A percentile compares a stretch with the other conserved stretches of the same genome.
Evolutionary conservation across 2,329 filamentous ascomycete species (phyloP).

Genomic region (Aspergillus jensenii): DNA sequence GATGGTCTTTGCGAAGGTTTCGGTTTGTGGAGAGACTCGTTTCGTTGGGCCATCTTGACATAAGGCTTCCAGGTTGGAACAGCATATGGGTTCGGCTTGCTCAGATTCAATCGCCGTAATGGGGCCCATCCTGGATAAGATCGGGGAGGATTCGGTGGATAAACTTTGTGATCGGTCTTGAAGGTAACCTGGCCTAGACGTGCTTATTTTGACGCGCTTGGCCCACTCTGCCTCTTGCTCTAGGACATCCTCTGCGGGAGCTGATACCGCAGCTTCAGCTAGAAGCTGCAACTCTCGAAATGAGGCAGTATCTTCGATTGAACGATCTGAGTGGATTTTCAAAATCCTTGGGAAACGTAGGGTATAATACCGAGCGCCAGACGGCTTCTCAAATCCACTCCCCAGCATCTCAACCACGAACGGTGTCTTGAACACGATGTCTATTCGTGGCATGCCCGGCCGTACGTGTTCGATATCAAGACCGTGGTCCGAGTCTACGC

Average conservation of each 20-base stretch:
- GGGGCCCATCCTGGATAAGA: slow-evolving; percentile 3
- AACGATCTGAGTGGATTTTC: slow-evolving; percentile 76
- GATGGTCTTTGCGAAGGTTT: slow-evolving; percentile 1
- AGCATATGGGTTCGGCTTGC: neutral
- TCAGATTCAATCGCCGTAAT: neutral
- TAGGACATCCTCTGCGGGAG: slow-evolving; percentile 54
- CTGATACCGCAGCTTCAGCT: slow-evolving; percentile 57
- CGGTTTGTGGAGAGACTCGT: neutral
- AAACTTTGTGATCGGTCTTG: slow-evolving; percentile 25
- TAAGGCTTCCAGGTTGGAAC: neutral
- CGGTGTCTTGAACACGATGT: slow-evolving; percentile 63
- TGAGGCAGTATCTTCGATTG: slow-evolving; percentile 65
- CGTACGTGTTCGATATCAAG: slow-evolving; percentile 52
- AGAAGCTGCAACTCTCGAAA: slow-evolving; percentile 69
- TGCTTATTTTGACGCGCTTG: slow-evolving; percentile 54
- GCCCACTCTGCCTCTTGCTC: slow-evolving; percentile 65
- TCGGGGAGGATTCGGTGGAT: slow-evolving; percentile 21
- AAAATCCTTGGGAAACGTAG: slow-evolving; percentile 73
- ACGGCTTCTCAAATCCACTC: slow-evolving; percentile 73
- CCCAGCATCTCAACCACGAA: slow-evolving; percentile 79
- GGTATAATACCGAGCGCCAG: slow-evolving; percentile 69
- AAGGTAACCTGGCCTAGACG: slow-evolving; percentile 43
- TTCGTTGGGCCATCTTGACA: neutral
- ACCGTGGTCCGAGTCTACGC: slow-evolving; percentile 28
- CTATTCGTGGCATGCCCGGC: slow-evolving; percentile 34